Conservation (phyloP, 345 rosid species). For the Heritiera littoralis region DNA sequence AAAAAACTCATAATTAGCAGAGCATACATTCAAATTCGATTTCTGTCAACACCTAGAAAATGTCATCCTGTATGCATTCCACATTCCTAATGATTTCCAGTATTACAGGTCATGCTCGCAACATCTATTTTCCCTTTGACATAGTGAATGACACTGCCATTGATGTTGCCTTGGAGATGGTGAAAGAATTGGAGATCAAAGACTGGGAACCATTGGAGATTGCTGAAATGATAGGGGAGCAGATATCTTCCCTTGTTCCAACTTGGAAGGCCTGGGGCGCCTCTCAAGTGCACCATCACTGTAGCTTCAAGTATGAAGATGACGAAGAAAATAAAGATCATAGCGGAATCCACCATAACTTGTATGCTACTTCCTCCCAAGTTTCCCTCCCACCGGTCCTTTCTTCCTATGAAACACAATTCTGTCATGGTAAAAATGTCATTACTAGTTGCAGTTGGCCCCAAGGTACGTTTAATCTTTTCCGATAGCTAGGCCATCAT, state of each 20-base stretch:
- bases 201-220: conserved; percentile 78
- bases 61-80: background rate
- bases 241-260: conserved; percentile 68
- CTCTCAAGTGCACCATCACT: conserved; percentile 32
- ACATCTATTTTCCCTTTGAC: conserved; percentile 82
- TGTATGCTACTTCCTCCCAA: conserved; percentile 48
- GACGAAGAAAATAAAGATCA: conserved; percentile 38
- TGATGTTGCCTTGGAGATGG: conserved; percentile 92
- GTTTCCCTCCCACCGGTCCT: conserved; percentile 41
- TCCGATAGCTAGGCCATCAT: background rate
- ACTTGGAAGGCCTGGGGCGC: conserved; percentile 48
- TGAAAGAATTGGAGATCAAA: conserved; percentile 70
- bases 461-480: conserved; percentile 36
- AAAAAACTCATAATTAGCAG: background rate
- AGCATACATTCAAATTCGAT: background rate
- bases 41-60: background rate
- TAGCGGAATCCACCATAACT: conserved; percentile 32
- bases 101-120: conserved; percentile 65
- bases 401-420: conserved; percentile 25
- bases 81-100: background rate
- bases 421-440: conserved; percentile 11
- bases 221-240: conserved; percentile 77
- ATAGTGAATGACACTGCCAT: conserved; percentile 67
- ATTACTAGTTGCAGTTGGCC: conserved; percentile 29
- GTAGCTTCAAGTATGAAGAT: conserved; percentile 48